phyloP scores from a whole-genome alignment of 139 green algal genomes.

The Ettlia oleoabundans region DNA sequence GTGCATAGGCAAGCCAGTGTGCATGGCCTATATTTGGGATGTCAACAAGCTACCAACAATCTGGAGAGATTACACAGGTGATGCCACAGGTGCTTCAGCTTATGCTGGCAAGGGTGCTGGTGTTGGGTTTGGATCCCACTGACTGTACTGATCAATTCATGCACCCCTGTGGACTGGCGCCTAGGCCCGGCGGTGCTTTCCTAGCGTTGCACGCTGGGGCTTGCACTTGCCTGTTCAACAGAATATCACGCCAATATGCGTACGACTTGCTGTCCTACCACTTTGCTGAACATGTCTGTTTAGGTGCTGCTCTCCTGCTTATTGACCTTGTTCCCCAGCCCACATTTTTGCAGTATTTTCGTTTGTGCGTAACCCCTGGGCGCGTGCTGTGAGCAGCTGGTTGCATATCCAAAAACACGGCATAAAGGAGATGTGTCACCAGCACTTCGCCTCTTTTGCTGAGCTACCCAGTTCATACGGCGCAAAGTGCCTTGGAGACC shows the following conservation, averaged over 20 bases:
- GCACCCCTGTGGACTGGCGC: too few relatives aligned
- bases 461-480: conserved; percentile 1
- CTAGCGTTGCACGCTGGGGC: too few relatives aligned
- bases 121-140: too few relatives aligned
- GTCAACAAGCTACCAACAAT: background rate
- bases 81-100: too few relatives aligned
- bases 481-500: conserved; percentile 13
- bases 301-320: background rate
- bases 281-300: too few relatives aligned
- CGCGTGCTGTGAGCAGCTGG: conserved; percentile 16
- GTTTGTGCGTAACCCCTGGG: conserved; percentile 36
- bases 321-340: too few relatives aligned
- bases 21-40: conserved; percentile 30
- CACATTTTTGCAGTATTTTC: conserved; percentile 31
- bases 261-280: too few relatives aligned
- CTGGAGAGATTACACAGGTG: conserved; percentile 20
- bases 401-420: conserved; percentile 18
- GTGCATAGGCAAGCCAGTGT: conserved; percentile 17
- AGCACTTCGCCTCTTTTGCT: conserved; percentile 8
- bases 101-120: too few relatives aligned
- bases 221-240: too few relatives aligned
- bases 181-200: too few relatives aligned
- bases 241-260: too few relatives aligned
- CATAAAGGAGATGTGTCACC: background rate
- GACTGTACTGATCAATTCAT: too few relatives aligned